Evolutionary conservation across 768 basidiomycete species (phyloP).

Genomic region (Boletus insuetus): DNA sequence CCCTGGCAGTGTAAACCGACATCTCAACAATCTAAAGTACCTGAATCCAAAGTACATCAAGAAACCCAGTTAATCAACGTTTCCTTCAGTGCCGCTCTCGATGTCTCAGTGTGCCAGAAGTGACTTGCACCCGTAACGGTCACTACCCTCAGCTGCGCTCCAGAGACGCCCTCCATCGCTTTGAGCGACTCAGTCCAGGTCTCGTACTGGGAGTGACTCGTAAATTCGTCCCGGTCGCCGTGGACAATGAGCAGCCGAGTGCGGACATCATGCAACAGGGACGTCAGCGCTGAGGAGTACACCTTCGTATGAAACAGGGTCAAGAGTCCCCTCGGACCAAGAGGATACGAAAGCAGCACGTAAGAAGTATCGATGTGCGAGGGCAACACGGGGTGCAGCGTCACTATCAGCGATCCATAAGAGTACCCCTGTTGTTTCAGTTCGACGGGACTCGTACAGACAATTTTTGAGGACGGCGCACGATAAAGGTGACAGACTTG

Average conservation of each 20-base stretch:
- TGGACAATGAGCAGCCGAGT: constrained; percentile 61
- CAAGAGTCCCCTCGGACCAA: constrained; percentile 62
- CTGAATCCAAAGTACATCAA: constrained; percentile 1
- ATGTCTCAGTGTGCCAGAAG: constrained; percentile 56
- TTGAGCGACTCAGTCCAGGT: constrained; percentile 49
- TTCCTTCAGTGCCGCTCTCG: constrained; percentile 19
- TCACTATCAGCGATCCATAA: constrained; percentile 71
- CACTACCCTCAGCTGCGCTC: constrained; percentile 31
- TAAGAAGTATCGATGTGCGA: constrained; percentile 56
- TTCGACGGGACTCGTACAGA: constrained; percentile 3
- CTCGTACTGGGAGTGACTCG: constrained; percentile 50
- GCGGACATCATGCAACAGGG: constrained; percentile 43
- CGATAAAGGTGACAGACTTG: constrained; percentile 55
- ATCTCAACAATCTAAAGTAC: not conserved
- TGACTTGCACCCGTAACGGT: constrained; percentile 53
- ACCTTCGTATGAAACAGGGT: constrained; percentile 62
- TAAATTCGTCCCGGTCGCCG: constrained; percentile 74
- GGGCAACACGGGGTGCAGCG: constrained; percentile 56
- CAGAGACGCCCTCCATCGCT: constrained; percentile 13
- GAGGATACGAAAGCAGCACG: constrained; percentile 73
- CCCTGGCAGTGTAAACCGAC: constrained; percentile 10
- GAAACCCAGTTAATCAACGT: constrained; percentile 22
- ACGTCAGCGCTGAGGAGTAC: constrained; percentile 51
- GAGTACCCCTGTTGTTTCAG: constrained; percentile 69
- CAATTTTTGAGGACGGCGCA: constrained; percentile 33